These are phyloP conservation scores for Colletotrichum chrysophilum DNA, from an alignment of 2,329 filamentous ascomycete species.

Conservation along the genomic window DNA sequence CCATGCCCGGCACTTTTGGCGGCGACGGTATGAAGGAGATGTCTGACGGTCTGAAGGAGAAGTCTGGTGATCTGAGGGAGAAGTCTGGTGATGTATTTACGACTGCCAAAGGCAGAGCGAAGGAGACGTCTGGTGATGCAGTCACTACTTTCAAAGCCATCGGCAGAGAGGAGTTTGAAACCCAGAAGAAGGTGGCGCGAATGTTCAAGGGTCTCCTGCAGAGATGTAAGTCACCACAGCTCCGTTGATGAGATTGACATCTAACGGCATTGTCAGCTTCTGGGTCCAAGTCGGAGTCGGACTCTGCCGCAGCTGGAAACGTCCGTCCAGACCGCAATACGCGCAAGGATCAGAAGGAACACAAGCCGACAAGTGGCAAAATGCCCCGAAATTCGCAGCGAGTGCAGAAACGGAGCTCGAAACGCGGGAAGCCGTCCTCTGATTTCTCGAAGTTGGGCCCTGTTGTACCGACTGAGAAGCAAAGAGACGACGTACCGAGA, in stretches of 20 bases:
- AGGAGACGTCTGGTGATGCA: background rate
- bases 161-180: background rate
- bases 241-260: background rate
- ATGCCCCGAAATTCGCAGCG: background rate
- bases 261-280: background rate
- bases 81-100: background rate
- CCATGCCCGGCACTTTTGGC: background rate
- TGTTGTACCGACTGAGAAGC: conserved; percentile 27
- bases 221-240: background rate
- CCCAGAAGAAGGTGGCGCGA: background rate
- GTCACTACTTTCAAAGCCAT: background rate
- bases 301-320: background rate
- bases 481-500: background rate
- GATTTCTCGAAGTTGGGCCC: background rate
- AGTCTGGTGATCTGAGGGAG: background rate
- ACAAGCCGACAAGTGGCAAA: background rate
- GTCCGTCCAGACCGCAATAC: background rate
- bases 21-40: background rate
- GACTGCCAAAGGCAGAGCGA: background rate
- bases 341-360: background rate
- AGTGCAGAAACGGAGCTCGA: background rate
- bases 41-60: background rate
- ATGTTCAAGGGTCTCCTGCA: background rate
- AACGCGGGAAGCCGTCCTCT: background rate
- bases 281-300: background rate